Percentiles rank a stretch among this genome's conserved stretches.
Conservation (phyloP, 768 basidiomycete genomes). For the Mycena capillaripes region DNA sequence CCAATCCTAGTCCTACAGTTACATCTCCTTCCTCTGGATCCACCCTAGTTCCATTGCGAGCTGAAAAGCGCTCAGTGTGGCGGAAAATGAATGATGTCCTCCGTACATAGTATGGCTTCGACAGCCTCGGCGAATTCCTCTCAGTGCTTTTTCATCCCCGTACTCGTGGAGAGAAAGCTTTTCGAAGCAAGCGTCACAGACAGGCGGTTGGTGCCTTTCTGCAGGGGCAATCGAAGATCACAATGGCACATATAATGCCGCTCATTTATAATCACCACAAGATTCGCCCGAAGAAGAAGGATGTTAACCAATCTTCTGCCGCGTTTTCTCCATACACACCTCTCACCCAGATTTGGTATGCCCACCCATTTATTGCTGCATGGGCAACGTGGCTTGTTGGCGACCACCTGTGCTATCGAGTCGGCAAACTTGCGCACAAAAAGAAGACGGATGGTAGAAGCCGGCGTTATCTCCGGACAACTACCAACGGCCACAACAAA, state of each 20-base stretch:
- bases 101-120: background rate
- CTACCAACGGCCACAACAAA: background rate
- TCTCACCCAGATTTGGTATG: background rate
- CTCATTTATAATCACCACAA: background rate
- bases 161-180: background rate
- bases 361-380: background rate
- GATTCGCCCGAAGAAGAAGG: background rate
- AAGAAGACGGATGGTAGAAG: background rate
- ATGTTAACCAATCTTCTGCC: background rate
- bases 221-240: background rate
- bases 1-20: background rate
- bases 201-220: background rate
- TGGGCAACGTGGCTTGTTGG: background rate
- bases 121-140: background rate
- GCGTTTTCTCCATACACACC: background rate
- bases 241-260: background rate
- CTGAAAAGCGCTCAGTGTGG: background rate
- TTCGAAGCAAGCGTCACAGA: background rate
- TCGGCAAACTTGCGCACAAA: background rate
- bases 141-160: background rate
- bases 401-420: background rate
- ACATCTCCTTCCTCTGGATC: background rate
- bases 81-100: constrained; percentile 2
- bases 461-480: background rate
- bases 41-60: background rate